Evolutionary conservation across 1,284 basidiomycete genomes (phyloP), one percentile per base, ranked within the genome.

Genomic region (Heterobasidion occidentale): DNA sequence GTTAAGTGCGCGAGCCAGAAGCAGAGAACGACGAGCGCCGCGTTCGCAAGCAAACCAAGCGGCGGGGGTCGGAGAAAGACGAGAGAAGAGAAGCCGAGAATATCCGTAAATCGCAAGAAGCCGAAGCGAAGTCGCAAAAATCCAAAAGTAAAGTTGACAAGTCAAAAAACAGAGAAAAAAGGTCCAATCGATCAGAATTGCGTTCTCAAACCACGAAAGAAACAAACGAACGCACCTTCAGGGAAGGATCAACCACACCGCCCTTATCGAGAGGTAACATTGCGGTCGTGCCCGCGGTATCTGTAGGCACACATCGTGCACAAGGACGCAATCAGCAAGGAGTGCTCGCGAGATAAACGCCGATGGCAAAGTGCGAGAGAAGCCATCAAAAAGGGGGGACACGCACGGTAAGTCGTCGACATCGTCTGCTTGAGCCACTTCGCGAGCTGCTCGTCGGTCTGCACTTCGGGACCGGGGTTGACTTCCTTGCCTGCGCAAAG

Each of bases 231-330:
- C 47, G 20, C 11, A 81, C 81, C 59, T 73, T 70, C 15, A 84
- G 67, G 45, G 70, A 68, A 4, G 74, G 67, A 67, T 79, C 78
- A 38, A 85, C 81, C 9, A 84, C 82, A 57, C 83, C 83, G 47
- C 79, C 78, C 58, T 74, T 65, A 36, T 74, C 73, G 53, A 71
- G 63, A 11, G 83, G 83, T 47, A 83, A 66, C 81, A 84, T 83
- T 0, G 80, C 72, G 55, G 72, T 75, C 2, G 64, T 67, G 2
- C 70, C 70, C n/a, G 59, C 60, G 1, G 69, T 62, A 54, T 72
- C 34, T 51, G 49, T 12, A 35, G n/a, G 17, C 19, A 34, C 38
- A 42, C n/a, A 48, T 48, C 5, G n/a, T 20, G 7, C 19, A 27
- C 4, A 27, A 3, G 27, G 27, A 27, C 27, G 4, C 27, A 27